Base-by-base conservation (phyloP, 768 basidiomycete species). In the Dacryopinax spathularia region DNA sequence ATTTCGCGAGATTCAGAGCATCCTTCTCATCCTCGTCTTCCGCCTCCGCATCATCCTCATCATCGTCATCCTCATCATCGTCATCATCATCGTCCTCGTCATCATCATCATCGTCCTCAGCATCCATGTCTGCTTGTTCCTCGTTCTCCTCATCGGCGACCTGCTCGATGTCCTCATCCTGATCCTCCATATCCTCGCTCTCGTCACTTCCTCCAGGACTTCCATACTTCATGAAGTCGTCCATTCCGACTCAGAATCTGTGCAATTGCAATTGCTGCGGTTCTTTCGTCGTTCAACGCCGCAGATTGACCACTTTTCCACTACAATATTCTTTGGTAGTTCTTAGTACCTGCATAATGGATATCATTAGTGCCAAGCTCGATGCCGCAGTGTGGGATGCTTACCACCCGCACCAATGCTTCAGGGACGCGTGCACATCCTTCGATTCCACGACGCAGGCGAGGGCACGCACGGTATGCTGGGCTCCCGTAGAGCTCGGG, bases 131-230 rank as follows among this genome's bases (percentile, higher is more conserved):
- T 1, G 64, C 69, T 2, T 62, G 68, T 25, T 66, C 67, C 37
- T 69, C 70, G 7, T 65, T 65, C 20, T 68, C 66, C 34, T 81
- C 80, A 60, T 68, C 73, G 65, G 84, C 78, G 15, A 80, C 82
- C 44, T 82, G 85, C 33, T 86, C 80, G 13, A 81, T 76, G 61
- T 84, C 85, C 33, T 85, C 84, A 62, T 82, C 83, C 16, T 83
- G 83, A 2, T 75, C 76, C 22, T 81, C 79, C 34, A 71, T 78
- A 9, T 81, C 81, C n/a, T 75, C 77, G 39, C 77, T 76, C 1
- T 73, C 76, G 60, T 81, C 79, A 36, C 73, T 72, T 20, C 77
- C 77, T 41, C 39, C 39, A 6, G 39, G 39, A 22, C 39, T 41
- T 18, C 39, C 39, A 18, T 41, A 41, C 39, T 41, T 41, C 22